Conservation (phyloP, 768 basidiomycete genomes). For the Clitopilus passeckerianus region DNA sequence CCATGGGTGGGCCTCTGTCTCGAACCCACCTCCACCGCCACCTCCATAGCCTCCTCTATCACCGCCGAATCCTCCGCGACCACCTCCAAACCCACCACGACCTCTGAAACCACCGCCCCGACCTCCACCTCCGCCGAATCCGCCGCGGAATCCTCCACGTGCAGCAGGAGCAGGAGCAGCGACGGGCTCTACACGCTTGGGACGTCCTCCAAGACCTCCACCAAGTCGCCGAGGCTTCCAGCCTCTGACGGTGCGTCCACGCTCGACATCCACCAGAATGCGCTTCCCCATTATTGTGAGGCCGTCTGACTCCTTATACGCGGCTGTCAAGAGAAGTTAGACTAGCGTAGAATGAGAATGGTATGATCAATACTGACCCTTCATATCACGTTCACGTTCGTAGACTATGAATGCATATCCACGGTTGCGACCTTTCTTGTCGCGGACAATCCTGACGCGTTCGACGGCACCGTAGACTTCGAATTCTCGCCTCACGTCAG, state of each 20-base stretch:
- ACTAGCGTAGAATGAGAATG: constrained; percentile 5
- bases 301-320: constrained; percentile 98
- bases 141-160: constrained; percentile 33
- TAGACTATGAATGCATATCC: constrained; percentile 98
- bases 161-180: constrained; percentile 32
- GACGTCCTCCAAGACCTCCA: constrained; percentile 98
- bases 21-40: constrained; percentile 31
- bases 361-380: constrained; percentile 52
- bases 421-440: constrained; percentile 81
- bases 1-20: constrained; percentile 9
- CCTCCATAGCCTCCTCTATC: constrained; percentile 27
- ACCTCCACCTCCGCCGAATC: constrained; percentile 34
- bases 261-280: constrained; percentile 96
- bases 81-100: constrained; percentile 78
- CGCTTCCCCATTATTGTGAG: constrained; percentile 94
- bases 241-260: constrained; percentile 94
- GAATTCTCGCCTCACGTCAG: constrained; percentile 90
- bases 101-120: background rate
- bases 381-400: constrained; percentile 98
- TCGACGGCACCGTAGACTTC: constrained; percentile 95
- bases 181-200: constrained; percentile 64
- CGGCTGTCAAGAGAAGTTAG: constrained; percentile 42
- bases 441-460: constrained; percentile 87
- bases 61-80: constrained; percentile 76
- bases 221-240: constrained; percentile 98